phyloP scores from a whole-genome alignment of 805 yeast genomes.

The Torulaspora indica region DNA sequence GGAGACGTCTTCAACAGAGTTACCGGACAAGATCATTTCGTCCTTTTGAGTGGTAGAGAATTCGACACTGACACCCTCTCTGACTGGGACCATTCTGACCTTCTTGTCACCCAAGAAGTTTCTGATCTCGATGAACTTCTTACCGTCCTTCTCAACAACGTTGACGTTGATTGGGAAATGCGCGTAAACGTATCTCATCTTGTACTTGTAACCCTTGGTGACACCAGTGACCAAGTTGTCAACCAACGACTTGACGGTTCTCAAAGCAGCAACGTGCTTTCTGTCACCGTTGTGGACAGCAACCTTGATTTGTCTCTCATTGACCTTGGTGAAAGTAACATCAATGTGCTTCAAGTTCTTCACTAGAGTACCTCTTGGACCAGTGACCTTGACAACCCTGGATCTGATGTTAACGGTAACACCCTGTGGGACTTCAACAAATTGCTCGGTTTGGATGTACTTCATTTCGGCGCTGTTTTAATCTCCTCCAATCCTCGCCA shows the following conservation, averaged over 20 bases:
- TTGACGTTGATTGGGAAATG: conserved; percentile 99
- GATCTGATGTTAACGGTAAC: conserved; percentile 89
- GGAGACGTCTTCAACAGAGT: conserved; percentile 95
- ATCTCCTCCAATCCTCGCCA: neutral
- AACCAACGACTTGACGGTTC: conserved; percentile 95
- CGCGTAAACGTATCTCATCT: conserved; percentile 99
- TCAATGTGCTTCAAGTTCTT: conserved; percentile 93
- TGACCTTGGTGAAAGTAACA: conserved; percentile 82
- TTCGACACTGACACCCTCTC: conserved; percentile 85
- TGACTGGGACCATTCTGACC: conserved; percentile 81
- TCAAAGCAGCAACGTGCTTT: conserved; percentile 99
- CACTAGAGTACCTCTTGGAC: conserved; percentile 94
- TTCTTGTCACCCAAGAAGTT: conserved; percentile 99
- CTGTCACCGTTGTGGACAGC: conserved; percentile 98
- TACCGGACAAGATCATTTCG: conserved; percentile 88
- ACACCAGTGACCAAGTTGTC: conserved; percentile 97
- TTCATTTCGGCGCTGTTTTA: conserved; percentile 46
- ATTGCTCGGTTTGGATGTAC: conserved; percentile 83
- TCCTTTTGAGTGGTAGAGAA: conserved; percentile 84
- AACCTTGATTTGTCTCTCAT: conserved; percentile 71
- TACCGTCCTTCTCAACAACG: conserved; percentile 73
- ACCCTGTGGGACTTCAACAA: conserved; percentile 83
- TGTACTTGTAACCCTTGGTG: conserved; percentile 98
- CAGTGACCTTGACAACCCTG: conserved; percentile 83
- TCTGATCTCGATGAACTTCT: conserved; percentile 86